Evolutionary conservation across 441 rosid species (phyloP).

Genomic region (Euphorbia corollata): DNA sequence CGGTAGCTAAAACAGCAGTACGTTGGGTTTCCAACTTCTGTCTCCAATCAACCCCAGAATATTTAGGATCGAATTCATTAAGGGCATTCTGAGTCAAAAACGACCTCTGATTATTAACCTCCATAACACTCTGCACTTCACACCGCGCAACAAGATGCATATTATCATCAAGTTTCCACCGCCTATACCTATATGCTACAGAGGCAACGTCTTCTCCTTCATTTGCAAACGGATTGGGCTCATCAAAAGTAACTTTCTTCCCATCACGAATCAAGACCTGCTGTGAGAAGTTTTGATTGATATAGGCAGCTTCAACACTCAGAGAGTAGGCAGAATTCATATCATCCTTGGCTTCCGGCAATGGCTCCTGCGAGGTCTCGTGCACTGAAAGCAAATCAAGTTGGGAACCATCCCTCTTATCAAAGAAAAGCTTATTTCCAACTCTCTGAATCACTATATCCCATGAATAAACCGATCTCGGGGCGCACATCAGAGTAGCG

Average conservation of each 20-base stretch:
- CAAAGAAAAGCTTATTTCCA: constrained; percentile 78
- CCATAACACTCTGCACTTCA: constrained; percentile 79
- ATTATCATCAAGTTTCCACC: constrained; percentile 81
- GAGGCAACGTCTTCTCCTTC: constrained; percentile 89
- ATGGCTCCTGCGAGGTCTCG: constrained; percentile 80
- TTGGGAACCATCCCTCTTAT: constrained; percentile 79
- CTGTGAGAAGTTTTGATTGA: constrained; percentile 84
- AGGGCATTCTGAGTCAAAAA: constrained; percentile 79
- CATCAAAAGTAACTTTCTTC: constrained; percentile 65
- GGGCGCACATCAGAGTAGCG: constrained; percentile 70
- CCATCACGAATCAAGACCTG: constrained; percentile 79
- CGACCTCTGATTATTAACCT: constrained; percentile 62
- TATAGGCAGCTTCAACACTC: constrained; percentile 78
- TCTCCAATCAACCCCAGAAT: constrained; percentile 94
- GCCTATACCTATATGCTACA: constrained; percentile 73
- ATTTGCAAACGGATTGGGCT: constrained; percentile 74
- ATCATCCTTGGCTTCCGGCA: constrained; percentile 85
- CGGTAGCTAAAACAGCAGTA: constrained; percentile 86
- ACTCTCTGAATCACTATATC: constrained; percentile 79
- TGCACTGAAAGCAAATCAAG: constrained; percentile 79
- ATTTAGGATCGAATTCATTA: constrained; percentile 84
- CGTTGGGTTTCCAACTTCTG: constrained; percentile 92
- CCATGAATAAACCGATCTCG: constrained; percentile 86
- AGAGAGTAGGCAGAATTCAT: constrained; percentile 70
- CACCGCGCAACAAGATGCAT: constrained; percentile 75